Evolutionary conservation across 2,329 filamentous ascomycete species (phyloP).

Genomic region (Alternaria triticimaculans): DNA sequence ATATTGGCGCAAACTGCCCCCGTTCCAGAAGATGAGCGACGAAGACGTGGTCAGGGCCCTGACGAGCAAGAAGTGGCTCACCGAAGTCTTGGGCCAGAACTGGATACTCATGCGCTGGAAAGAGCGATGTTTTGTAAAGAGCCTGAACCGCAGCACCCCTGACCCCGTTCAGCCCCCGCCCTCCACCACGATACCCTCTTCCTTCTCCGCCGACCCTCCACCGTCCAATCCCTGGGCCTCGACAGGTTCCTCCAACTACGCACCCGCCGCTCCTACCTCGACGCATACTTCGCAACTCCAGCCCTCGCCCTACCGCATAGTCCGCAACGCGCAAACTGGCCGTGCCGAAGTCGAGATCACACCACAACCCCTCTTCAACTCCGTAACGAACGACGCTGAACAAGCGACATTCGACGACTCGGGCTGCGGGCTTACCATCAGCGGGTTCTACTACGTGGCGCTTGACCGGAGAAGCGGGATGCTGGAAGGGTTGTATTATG

Average conservation of each 20-base stretch:
- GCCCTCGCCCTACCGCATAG: conserved; percentile 24
- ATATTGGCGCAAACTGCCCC: conserved; percentile 58
- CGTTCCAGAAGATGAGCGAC: conserved; percentile 50
- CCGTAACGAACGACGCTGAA: conserved; percentile 20
- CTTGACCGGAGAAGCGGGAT: conserved; percentile 54
- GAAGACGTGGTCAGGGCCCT: conserved; percentile 54
- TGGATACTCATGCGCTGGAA: conserved; percentile 66
- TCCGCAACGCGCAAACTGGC: conserved; percentile 20
- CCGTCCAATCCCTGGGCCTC: conserved; percentile 2
- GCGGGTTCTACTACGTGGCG: conserved; percentile 62
- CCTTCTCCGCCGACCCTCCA: conserved; percentile 3
- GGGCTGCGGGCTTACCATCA: conserved; percentile 58
- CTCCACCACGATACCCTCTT: conserved; percentile 6
- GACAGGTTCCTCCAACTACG: background rate
- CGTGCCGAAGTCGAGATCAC: conserved; percentile 22
- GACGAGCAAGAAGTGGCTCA: conserved; percentile 48
- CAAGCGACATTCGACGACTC: conserved; percentile 41
- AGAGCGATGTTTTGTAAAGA: conserved; percentile 58
- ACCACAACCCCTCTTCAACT: conserved; percentile 4
- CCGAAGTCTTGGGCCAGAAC: conserved; percentile 49
- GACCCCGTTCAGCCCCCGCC: conserved; percentile 22
- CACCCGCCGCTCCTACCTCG: background rate
- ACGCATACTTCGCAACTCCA: conserved; percentile 9
- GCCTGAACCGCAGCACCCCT: conserved; percentile 27
- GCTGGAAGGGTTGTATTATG: conserved; percentile 61